A percentile compares a stretch with the other conserved stretches of the same genome.
These are phyloP conservation scores for Boletus semigastroideus DNA, from an alignment of 1,284 basidiomycete species.

Conservation along the genomic window DNA sequence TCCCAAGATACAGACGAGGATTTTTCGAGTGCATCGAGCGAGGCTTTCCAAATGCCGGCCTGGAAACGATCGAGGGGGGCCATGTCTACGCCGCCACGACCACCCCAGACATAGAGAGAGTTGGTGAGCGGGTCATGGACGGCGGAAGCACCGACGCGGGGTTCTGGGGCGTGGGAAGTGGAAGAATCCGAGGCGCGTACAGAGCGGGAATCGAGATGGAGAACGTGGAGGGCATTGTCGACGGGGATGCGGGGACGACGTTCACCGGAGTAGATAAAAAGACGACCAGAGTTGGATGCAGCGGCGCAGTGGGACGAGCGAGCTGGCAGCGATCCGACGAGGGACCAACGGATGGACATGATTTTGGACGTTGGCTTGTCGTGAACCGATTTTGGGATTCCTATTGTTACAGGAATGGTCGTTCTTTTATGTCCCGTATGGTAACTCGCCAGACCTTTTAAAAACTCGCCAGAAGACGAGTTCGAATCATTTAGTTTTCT, in stretches of 20 bases:
- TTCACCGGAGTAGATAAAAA: conserved; percentile 40
- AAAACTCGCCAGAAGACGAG: too few species aligned
- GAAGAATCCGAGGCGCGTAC: conserved; percentile 7
- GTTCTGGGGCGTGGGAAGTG: conserved; percentile 9
- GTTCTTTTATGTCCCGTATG: too few species aligned
- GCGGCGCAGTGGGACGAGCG: conserved; percentile 29
- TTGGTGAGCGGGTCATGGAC: conserved; percentile 24
- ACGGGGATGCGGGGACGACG: conserved; percentile 41
- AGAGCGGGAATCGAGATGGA: conserved; percentile 17
- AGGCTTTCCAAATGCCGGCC: conserved; percentile 33
- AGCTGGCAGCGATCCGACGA: conserved; percentile 6
- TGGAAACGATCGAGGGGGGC: conserved; percentile 32
- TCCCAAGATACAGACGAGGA: conserved; percentile 15
- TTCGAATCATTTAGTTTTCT: too few species aligned
- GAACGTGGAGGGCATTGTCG: conserved; percentile 31
- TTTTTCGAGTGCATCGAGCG: conserved; percentile 1
- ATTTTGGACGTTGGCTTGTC: not conserved
- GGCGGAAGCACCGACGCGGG: conserved; percentile 40
- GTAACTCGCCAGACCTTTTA: too few species aligned
- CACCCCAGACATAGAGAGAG: conserved; percentile 43
- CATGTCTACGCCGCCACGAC: conserved; percentile 42
- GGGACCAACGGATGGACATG: conserved; percentile 26
- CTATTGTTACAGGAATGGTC: not conserved
- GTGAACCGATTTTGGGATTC: not conserved
- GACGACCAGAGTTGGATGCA: conserved; percentile 15